Evolutionary conservation across 2,329 filamentous ascomycete genomes (phyloP), one percentile per base, ranked within the genome.

Genomic region (Phoma sp.): DNA sequence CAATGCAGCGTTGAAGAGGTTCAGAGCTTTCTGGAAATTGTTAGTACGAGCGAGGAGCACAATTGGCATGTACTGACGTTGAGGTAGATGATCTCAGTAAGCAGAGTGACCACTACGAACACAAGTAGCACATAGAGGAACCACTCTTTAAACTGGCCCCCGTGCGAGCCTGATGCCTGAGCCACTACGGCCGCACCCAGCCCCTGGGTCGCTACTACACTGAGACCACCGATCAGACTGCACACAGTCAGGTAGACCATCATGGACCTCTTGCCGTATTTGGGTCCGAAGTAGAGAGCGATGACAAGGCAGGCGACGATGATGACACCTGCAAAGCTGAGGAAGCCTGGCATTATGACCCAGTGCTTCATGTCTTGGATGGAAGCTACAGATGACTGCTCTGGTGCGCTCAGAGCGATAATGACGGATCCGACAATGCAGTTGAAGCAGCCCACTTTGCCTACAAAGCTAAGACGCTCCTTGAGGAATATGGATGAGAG

Each of bases 241-340:
- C 95, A 99, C 65, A 99, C 93, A 65, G 89, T 93, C 64, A 99
- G 86, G 77, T 99, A 98, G 30, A 98, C 92, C 74, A 99, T 83
- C 95, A 99, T 98, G 69, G 90, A 93, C 82, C 91, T 93, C 79
- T 96, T 97, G 43, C 93, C 95, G 72, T 93, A 99, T 67, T 89
- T 84, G 13, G 95, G 95, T 0, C 86, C 95, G 37, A 85, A 87
- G 83, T 88, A 98, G 42, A 95, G 77, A 0, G 91, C 91, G 32
- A 89, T 85, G 58, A 92, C 83, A 9, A 79, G 66, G 54, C 86
- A 89, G 0, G 87, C 90, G 23, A 95, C 69, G 32, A 98, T 83
- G 60, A 98, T 83, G 41, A 97, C 82, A 30, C 93, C 93, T 0
- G 91, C 85, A 72, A 95, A 99, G 39, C 82, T 83, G 60, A 98